Evolutionary conservation across 1,139 yeast species (phyloP).

Genomic region (Geotrichum aggregatum): DNA sequence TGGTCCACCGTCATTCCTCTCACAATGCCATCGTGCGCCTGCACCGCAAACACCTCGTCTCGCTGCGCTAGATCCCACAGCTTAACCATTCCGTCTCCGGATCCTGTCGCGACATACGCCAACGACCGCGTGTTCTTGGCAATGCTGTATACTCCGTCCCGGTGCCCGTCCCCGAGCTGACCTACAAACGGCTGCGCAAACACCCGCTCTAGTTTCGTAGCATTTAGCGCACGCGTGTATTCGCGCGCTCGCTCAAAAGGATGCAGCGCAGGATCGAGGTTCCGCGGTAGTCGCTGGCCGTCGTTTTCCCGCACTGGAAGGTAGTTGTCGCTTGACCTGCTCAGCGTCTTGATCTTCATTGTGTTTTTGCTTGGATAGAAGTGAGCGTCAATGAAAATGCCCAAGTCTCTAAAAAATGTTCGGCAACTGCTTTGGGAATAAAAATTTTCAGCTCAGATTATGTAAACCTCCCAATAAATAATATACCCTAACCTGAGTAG

Average conservation of each 20-base stretch:
- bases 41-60: conserved; percentile 68
- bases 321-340: conserved; percentile 84
- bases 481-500: conserved; percentile 5
- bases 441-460: conserved; percentile 2
- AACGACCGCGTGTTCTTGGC: conserved; percentile 72
- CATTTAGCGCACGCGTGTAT: conserved; percentile 89
- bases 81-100: conserved; percentile 92
- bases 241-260: conserved; percentile 97
- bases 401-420: no score
- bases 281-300: conserved; percentile 81
- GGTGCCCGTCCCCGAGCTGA: conserved; percentile 89
- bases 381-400: background rate
- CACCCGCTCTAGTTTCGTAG: conserved; percentile 92
- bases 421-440: no score
- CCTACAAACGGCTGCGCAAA: conserved; percentile 97
- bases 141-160: conserved; percentile 89
- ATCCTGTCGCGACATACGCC: conserved; percentile 79
- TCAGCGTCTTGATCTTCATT: conserved; percentile 84
- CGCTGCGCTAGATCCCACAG: conserved; percentile 83
- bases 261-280: conserved; percentile 89
- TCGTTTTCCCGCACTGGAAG: conserved; percentile 90
- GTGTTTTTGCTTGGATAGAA: background rate
- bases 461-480: conserved; percentile 5
- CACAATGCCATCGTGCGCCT: conserved; percentile 89
- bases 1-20: conserved; percentile 83